Evolutionary conservation across 2,329 filamentous ascomycete genomes (phyloP).

Genomic region (Lachnellula suecica): DNA sequence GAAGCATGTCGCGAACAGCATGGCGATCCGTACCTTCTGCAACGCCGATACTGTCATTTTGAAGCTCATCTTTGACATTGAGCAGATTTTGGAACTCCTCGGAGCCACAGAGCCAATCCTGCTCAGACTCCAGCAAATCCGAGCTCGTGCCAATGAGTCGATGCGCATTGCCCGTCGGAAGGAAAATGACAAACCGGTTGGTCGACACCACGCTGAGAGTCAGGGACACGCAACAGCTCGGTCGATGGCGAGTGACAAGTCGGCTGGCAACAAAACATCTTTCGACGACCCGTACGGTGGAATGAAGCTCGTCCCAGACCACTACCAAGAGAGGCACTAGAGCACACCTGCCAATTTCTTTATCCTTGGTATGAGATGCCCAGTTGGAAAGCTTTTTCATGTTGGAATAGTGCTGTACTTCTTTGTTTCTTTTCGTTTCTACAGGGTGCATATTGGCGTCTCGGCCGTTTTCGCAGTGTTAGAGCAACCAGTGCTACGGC

Average conservation of each 20-base stretch:
- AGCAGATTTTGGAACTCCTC: conserved; percentile 48
- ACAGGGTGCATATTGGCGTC: too few relatives aligned
- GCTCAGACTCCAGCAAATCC: conserved; percentile 28
- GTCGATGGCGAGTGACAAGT: background rate
- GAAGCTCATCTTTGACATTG: conserved; percentile 48
- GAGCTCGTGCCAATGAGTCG: conserved; percentile 23
- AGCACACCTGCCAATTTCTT: background rate
- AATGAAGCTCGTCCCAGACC: conserved; percentile 24
- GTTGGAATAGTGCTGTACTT: too few relatives aligned
- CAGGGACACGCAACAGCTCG: conserved; percentile 2
- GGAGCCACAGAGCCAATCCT: conserved; percentile 29
- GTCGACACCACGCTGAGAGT: background rate
- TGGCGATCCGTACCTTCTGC: conserved; percentile 50
- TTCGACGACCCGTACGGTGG: conserved; percentile 19
- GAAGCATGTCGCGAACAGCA: conserved; percentile 44
- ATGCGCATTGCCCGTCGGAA: conserved; percentile 20
- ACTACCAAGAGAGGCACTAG: conserved; percentile 6
- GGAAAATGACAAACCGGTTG: conserved; percentile 6
- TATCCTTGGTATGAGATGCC: background rate
- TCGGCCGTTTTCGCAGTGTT: too few relatives aligned
- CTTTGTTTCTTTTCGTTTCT: too few relatives aligned
- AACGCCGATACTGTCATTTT: conserved; percentile 46
- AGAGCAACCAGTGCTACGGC: too few relatives aligned
- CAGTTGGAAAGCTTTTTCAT: background rate
- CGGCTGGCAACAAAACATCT: background rate